Base-by-base conservation (phyloP, 2,329 filamentous ascomycete species). In the Aspergillus novofumigatus region DNA sequence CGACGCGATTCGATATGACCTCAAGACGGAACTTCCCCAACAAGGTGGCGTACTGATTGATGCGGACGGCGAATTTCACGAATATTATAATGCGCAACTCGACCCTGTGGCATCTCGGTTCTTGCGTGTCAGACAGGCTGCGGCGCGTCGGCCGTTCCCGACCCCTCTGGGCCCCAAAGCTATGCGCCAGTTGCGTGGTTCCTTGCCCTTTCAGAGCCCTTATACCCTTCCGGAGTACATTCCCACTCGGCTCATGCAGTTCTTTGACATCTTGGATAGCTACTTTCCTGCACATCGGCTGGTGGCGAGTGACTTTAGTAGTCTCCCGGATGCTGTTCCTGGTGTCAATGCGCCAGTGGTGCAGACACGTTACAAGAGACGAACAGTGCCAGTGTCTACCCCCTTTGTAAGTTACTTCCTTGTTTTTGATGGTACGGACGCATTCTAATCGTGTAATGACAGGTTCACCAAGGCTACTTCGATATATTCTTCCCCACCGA, bases 401-500 rank as follows among this genome's bases (percentile, higher is more conserved):
- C 92, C 93, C 54, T 83, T 96, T 72, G 94, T 96, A 80, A 76
- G 88, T 77, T 77, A 29, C n/a, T 11, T 45, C 7, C 5, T 47
- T 26, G 38, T 21, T 10, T 25, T 8, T 14, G 6, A n/a, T n/a
- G 14, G 3, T 42, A 9, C 4, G 6, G n/a, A 23, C 35, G 8
- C 2, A 45, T n/a, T 38, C 17, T 23, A n/a, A 38, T 26, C 11
- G 26, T 55, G 65, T 48, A 61, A 55, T 56, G 21, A 32, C 62
- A 95, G 91, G 91, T 97, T 50, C 92, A 97, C 73, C 95, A 99
- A 78, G 95, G 94, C 49, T 97, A 96, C 76, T 99, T 99, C 71
- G 95, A 99, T 72, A 97, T 99, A 67, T 87, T 99, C 71, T 99
- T 99, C 78, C 94, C 94, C 0, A 99, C 94, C 10, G 89, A 99